Conservation (phyloP, 257 asterid species). For the Knoxia roxburghii region DNA sequence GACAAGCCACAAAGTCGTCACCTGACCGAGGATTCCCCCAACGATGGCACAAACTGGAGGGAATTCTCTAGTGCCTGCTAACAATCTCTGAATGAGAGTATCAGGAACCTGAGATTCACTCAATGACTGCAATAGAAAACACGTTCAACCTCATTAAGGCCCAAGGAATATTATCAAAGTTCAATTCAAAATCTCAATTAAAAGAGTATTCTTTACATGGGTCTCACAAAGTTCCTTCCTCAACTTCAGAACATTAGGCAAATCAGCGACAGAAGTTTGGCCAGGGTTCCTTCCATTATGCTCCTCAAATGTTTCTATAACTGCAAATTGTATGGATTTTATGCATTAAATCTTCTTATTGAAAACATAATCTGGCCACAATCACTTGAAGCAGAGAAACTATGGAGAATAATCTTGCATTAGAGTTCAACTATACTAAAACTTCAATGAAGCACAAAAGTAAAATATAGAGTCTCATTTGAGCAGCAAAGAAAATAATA, state of each 20-base stretch:
- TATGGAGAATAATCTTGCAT: too few species aligned
- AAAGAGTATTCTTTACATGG: constrained; percentile 39
- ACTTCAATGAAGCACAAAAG: background rate
- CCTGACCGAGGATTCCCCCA: constrained; percentile 99
- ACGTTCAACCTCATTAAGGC: background rate
- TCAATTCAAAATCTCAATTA: background rate
- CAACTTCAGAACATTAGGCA: constrained; percentile 50
- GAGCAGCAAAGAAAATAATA: background rate
- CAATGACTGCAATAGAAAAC: constrained; percentile 39
- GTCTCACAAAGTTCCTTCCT: constrained; percentile 69
- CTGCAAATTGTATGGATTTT: constrained; percentile 29
- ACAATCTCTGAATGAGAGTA: constrained; percentile 62
- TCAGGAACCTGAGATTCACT: constrained; percentile 75
- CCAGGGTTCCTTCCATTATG: constrained; percentile 62
- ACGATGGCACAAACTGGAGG: constrained; percentile 91
- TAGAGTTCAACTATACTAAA: too few species aligned
- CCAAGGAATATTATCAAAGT: background rate
- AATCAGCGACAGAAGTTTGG: constrained; percentile 65
- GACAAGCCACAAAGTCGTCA: constrained; percentile 10
- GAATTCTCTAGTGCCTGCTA: constrained; percentile 63
- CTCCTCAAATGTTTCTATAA: constrained; percentile 83
- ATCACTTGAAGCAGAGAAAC: background rate
- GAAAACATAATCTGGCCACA: background rate
- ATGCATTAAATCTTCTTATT: background rate
- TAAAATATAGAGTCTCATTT: background rate